Percentiles rank a stretch among this genome's conserved stretches.
phyloP scores from a whole-genome alignment of 805 yeast genomes.

The Wickerhamiella kurtzmanii region DNA sequence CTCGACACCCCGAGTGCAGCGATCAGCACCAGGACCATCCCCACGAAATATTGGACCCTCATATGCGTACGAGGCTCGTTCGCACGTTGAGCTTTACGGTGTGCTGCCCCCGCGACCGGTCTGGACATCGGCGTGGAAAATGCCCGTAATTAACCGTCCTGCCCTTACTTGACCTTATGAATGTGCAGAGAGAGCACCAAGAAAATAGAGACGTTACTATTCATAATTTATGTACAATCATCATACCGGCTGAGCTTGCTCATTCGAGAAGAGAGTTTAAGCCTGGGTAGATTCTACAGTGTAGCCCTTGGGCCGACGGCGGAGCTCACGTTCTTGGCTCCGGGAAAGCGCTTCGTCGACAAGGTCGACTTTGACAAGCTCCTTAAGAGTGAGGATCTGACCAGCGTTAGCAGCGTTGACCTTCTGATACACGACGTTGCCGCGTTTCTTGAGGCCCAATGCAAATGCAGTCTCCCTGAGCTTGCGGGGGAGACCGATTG shows the following conservation, averaged over 20 bases:
- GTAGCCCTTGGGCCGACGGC: constrained; percentile 23
- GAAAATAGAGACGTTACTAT: too few species aligned
- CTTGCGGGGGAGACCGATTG: constrained; percentile 69
- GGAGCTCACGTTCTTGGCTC: constrained; percentile 29
- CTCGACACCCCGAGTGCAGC: constrained; percentile 15
- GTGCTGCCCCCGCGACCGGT: constrained; percentile 6
- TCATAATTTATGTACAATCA: constrained; percentile 1
- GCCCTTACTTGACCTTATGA: too few species aligned
- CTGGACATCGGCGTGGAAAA: not conserved
- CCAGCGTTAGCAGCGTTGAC: constrained; percentile 77
- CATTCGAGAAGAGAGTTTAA: not conserved
- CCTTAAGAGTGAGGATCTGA: constrained; percentile 68
- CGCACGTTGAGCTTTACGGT: constrained; percentile 4
- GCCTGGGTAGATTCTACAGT: constrained; percentile 15
- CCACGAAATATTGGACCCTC: constrained; percentile 16
- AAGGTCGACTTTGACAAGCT: constrained; percentile 68
- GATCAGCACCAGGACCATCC: constrained; percentile 20
- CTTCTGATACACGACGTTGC: constrained; percentile 56
- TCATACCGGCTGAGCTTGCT: not conserved
- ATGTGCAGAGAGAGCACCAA: too few species aligned
- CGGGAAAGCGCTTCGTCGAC: constrained; percentile 41
- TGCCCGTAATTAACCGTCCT: too few species aligned
- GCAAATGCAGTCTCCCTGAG: constrained; percentile 51
- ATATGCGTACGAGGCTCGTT: constrained; percentile 15
- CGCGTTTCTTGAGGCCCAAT: constrained; percentile 64